Evolutionary conservation across 805 yeast genomes (phyloP).

Genomic region (Candida dajiaensis): DNA sequence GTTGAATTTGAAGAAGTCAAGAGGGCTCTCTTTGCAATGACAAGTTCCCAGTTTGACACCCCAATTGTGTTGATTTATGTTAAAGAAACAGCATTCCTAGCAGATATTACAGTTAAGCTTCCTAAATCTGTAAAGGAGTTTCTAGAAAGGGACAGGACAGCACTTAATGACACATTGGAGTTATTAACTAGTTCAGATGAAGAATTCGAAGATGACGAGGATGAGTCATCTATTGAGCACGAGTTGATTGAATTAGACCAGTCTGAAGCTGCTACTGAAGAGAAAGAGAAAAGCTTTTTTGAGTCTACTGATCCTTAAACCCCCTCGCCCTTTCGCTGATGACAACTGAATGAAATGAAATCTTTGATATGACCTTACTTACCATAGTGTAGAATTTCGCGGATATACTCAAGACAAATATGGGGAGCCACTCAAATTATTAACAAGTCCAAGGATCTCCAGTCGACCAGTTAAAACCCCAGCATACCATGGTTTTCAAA

Average conservation of each 20-base stretch:
- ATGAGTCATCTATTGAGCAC: background rate
- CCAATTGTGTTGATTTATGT: conserved; percentile 31
- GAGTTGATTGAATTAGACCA: background rate
- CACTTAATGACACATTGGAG: conserved; percentile 16
- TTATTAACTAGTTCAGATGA: conserved; percentile 16
- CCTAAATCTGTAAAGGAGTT: conserved; percentile 26
- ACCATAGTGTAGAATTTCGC: background rate
- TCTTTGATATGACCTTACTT: background rate
- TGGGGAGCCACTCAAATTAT: too few relatives aligned
- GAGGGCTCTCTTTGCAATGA: conserved; percentile 12
- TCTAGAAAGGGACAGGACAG: conserved; percentile 24
- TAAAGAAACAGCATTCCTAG: conserved; percentile 21
- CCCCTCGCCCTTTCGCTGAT: background rate
- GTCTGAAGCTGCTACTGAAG: background rate
- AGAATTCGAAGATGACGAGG: background rate
- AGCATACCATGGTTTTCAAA: background rate
- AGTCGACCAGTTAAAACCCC: background rate
- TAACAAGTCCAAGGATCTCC: too few relatives aligned
- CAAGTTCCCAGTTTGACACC: conserved; percentile 21
- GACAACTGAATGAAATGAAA: background rate
- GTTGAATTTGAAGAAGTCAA: conserved; percentile 24
- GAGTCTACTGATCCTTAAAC: background rate
- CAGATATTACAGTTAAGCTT: conserved; percentile 7
- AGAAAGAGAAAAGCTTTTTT: background rate
- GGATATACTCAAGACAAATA: background rate